phyloP scores from a whole-genome alignment of 805 yeast species.

The Candida glaebosa region DNA sequence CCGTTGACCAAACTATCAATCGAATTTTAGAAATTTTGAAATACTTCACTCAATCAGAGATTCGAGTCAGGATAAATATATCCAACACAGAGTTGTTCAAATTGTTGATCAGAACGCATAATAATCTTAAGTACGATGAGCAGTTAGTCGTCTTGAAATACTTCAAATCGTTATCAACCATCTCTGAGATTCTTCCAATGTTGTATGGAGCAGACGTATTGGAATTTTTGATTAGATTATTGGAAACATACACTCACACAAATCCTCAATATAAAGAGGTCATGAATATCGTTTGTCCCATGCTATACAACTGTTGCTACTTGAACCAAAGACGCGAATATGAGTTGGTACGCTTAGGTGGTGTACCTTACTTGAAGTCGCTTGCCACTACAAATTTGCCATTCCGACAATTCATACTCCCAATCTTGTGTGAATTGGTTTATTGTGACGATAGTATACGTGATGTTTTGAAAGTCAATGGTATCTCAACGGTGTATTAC shows the following conservation, averaged over 20 bases:
- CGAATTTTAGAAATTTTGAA: constrained; percentile 36
- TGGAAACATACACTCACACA: constrained; percentile 25
- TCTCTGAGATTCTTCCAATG: constrained; percentile 28
- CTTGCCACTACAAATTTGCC: constrained; percentile 39
- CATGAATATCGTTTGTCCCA: constrained; percentile 44
- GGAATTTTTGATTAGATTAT: constrained; percentile 37
- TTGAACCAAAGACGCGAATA: constrained; percentile 43
- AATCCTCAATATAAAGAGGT: constrained; percentile 34
- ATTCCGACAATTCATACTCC: constrained; percentile 50
- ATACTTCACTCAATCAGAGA: constrained; percentile 45
- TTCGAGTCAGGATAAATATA: constrained; percentile 38
- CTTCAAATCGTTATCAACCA: constrained; percentile 38
- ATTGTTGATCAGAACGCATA: constrained; percentile 37
- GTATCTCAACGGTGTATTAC: constrained; percentile 37
- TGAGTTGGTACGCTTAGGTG: constrained; percentile 45
- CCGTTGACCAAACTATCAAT: constrained; percentile 16
- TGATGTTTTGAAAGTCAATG: constrained; percentile 30
- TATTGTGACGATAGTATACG: constrained; percentile 41
- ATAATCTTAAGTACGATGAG: constrained; percentile 25
- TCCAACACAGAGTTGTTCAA: constrained; percentile 39
- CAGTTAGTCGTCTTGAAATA: constrained; percentile 43
- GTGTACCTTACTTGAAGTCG: constrained; percentile 41
- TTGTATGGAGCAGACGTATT: constrained; percentile 39
- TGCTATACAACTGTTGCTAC: constrained; percentile 50
- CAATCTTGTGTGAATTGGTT: constrained; percentile 51